phyloP scores from a whole-genome alignment of 2,329 filamentous ascomycete genomes.

The Simplicillium aogashimaense region DNA sequence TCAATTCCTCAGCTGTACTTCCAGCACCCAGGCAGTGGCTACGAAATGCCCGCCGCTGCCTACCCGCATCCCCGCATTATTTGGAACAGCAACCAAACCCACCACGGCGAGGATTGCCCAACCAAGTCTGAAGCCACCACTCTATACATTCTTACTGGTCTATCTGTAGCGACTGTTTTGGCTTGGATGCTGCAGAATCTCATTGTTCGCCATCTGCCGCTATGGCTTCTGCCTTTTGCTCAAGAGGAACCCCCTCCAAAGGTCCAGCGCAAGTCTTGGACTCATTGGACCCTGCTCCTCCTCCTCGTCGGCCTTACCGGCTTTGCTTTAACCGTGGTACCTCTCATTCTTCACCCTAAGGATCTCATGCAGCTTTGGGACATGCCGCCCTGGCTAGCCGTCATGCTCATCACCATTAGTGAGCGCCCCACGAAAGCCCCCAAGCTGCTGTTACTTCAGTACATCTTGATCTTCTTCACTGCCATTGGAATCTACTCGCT shows the following conservation, averaged over 20 bases:
- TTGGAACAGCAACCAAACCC: not conserved
- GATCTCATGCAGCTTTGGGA: conserved; percentile 20
- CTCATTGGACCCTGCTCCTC: conserved; percentile 26
- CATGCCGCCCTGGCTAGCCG: conserved; percentile 27
- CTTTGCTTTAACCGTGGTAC: conserved; percentile 20
- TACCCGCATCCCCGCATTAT: not conserved
- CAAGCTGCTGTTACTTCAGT: conserved; percentile 27
- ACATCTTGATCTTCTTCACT: conserved; percentile 21
- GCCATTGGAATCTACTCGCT: conserved; percentile 18
- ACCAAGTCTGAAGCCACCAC: conserved; percentile 8
- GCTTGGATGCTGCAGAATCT: conserved; percentile 16
- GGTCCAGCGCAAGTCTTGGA: conserved; percentile 22
- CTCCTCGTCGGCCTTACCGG: conserved; percentile 21
- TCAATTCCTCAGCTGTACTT: too few species aligned
- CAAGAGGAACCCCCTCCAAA: conserved; percentile 19
- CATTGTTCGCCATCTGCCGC: conserved; percentile 20
- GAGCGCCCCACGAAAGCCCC: conserved; percentile 31
- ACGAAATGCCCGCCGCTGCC: too few species aligned
- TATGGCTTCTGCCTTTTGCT: conserved; percentile 33
- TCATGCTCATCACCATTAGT: conserved; percentile 23
- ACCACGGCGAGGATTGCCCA: conserved; percentile 3
- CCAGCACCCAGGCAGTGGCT: too few species aligned
- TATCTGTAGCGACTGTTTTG: conserved; percentile 18
- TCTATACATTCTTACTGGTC: conserved; percentile 10
- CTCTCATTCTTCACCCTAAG: conserved; percentile 17